Percentiles rank a stretch among this genome's conserved stretches.
Evolutionary conservation across 495 filamentous ascomycete species (phyloP).

Genomic region (Parathielavia hyrcaniae): DNA sequence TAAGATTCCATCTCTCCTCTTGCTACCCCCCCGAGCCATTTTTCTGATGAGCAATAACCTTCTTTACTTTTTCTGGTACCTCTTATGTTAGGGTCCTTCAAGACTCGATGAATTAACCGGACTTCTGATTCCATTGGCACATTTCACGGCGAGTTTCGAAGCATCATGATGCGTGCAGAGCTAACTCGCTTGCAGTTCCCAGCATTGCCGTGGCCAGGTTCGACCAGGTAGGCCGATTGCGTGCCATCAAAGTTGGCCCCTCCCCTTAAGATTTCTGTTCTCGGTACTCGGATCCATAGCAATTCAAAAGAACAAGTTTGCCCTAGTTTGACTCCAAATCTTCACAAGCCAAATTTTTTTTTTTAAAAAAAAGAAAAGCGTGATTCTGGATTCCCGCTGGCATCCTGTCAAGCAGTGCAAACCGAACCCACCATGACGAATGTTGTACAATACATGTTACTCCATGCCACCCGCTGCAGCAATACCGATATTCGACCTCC

Average conservation of each 20-base stretch:
- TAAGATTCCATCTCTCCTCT: neutral
- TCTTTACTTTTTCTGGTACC: constrained; percentile 54
- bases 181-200: constrained; percentile 21
- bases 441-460: constrained; percentile 10
- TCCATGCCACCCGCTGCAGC: neutral
- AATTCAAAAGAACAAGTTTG: no score
- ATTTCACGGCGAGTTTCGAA: constrained; percentile 2
- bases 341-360: no score
- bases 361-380: neutral
- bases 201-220: neutral
- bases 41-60: constrained; percentile 46
- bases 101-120: constrained; percentile 52
- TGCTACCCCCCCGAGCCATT: constrained; percentile 14
- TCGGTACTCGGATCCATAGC: no score
- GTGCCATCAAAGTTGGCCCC: no score
- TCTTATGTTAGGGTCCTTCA: constrained; percentile 54
- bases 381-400: neutral
- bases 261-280: no score
- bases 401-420: neutral
- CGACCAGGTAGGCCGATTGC: neutral
- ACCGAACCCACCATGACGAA: neutral
- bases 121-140: constrained; percentile 48
- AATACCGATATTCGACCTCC: neutral
- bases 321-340: no score
- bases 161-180: constrained; percentile 2